A percentile compares a stretch with the other conserved stretches of the same genome.
Conservation (phyloP, 2,329 filamentous ascomycete species). For the Penicillium glabrum region DNA sequence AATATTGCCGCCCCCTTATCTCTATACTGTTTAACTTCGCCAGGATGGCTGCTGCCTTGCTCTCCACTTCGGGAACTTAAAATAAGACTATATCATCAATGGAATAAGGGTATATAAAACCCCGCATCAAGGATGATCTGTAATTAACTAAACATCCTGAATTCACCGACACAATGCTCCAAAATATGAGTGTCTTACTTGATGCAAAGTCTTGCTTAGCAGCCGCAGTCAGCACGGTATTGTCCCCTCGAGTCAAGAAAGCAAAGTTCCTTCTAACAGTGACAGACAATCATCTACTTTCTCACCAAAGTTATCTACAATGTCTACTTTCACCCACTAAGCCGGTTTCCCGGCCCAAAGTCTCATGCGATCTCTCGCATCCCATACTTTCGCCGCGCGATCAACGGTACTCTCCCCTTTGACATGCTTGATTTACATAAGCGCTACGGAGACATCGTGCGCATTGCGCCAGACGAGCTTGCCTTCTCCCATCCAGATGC, state of each 20-base stretch:
- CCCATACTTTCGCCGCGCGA: neutral
- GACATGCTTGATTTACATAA: slow-evolving; percentile 3
- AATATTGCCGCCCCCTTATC: neutral
- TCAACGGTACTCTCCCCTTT: neutral
- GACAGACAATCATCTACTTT: neutral
- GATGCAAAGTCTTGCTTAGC: neutral
- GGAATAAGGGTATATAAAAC: neutral
- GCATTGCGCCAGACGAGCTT: slow-evolving; percentile 23
- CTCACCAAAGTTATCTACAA: neutral
- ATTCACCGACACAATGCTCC: neutral
- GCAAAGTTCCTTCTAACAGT: neutral
- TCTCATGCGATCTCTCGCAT: neutral
- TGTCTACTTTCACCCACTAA: slow-evolving; percentile 5
- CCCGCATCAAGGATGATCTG: neutral
- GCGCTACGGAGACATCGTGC: neutral
- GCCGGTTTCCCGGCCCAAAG: neutral
- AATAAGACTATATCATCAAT: neutral
- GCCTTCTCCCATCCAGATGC: slow-evolving; percentile 20
- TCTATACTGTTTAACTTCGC: neutral
- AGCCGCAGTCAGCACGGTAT: neutral
- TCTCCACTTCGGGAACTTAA: neutral
- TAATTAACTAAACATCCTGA: neutral
- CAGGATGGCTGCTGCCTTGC: neutral
- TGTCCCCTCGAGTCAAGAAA: neutral
- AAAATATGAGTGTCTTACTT: neutral